phyloP scores from a whole-genome alignment of 2,329 filamentous ascomycete species.

The Colletotrichum nymphaeae region DNA sequence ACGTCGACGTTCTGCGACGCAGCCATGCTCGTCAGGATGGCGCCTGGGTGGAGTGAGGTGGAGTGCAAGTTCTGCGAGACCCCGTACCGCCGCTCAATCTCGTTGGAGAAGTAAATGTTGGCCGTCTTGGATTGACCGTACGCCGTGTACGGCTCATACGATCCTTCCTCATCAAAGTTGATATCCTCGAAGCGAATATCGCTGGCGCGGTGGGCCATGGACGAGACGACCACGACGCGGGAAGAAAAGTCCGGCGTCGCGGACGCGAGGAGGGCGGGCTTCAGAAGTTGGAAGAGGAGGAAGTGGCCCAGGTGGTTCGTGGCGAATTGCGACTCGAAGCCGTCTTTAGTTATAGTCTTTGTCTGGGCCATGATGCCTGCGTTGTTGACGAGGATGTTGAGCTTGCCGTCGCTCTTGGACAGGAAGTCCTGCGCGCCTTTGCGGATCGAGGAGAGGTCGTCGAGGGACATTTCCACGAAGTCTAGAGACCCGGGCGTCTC shows the following conservation, averaged over 20 bases:
- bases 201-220: constrained; percentile 51
- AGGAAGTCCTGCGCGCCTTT: constrained; percentile 46
- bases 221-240: constrained; percentile 59
- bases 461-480: constrained; percentile 22
- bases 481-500: neutral
- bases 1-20: neutral
- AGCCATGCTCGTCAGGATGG: constrained; percentile 11
- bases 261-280: constrained; percentile 52
- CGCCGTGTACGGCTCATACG: constrained; percentile 48
- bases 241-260: constrained; percentile 52
- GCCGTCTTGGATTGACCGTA: constrained; percentile 64
- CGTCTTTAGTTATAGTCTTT: constrained; percentile 34
- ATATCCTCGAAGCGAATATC: constrained; percentile 49
- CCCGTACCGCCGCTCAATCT: constrained; percentile 55
- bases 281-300: constrained; percentile 63
- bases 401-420: constrained; percentile 37
- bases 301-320: constrained; percentile 66
- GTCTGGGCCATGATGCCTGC: constrained; percentile 42
- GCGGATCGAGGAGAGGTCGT: constrained; percentile 36
- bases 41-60: constrained; percentile 13
- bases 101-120: constrained; percentile 61
- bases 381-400: constrained; percentile 52
- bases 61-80: constrained; percentile 44
- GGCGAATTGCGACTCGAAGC: constrained; percentile 55
- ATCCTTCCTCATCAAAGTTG: constrained; percentile 34